phyloP scores from a whole-genome alignment of 2,329 filamentous ascomycete genomes.

The Colletotrichum tropicale region DNA sequence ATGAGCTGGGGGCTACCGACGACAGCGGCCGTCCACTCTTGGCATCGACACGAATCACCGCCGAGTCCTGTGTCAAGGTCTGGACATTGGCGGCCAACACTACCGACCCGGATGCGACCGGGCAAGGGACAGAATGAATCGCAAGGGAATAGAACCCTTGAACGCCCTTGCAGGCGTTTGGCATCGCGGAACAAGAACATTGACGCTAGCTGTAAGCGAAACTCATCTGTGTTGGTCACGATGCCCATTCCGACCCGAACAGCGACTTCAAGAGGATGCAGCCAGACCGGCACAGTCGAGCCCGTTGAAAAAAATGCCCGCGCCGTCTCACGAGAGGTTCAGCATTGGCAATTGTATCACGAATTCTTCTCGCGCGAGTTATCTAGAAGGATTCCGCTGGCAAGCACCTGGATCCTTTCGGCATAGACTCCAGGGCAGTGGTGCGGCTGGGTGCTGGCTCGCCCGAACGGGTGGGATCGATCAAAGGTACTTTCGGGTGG shows the following conservation, averaged over 20 bases:
- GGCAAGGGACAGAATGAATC: background rate
- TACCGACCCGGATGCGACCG: background rate
- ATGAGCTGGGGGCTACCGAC: background rate
- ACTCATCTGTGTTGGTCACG: background rate
- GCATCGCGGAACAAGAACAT: background rate
- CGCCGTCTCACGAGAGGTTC: background rate
- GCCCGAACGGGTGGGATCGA: background rate
- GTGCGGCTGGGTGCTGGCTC: background rate
- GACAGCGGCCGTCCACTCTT: slow-evolving; percentile 11
- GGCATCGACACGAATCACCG: slow-evolving; percentile 14
- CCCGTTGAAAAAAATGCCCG: background rate
- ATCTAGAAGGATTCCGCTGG: background rate
- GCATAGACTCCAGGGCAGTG: background rate
- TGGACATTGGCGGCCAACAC: slow-evolving; percentile 5
- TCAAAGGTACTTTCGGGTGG: background rate
- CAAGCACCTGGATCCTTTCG: background rate
- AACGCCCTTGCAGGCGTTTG: background rate
- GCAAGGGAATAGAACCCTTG: background rate
- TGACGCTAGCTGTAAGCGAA: background rate
- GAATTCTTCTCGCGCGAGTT: background rate
- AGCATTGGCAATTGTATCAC: background rate
- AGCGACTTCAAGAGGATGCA: background rate
- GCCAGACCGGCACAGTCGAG: background rate
- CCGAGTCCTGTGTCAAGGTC: slow-evolving; percentile 19
- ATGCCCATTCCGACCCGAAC: background rate